Conservation (phyloP, 163 green algal genomes). For the Prototheca wickerhamii region DNA sequence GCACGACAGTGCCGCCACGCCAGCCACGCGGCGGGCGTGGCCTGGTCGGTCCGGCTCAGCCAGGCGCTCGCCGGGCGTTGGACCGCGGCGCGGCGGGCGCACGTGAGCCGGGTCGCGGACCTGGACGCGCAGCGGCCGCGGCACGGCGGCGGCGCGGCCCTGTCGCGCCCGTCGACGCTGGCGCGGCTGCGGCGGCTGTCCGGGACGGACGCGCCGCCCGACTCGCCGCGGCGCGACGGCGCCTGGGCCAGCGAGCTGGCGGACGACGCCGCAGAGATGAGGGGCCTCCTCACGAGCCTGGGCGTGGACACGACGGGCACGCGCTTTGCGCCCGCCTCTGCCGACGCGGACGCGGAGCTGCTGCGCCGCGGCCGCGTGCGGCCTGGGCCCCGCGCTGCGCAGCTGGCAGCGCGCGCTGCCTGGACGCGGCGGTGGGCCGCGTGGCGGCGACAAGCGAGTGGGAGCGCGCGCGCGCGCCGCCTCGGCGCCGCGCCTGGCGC, state of each 20-base stretch:
- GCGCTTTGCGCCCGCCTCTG: slow-evolving; percentile 15
- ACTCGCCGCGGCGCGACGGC: background rate
- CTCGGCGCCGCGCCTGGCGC: slow-evolving; percentile 6
- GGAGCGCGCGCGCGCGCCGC: slow-evolving; percentile 15
- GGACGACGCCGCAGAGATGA: slow-evolving; percentile 36
- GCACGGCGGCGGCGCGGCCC: too few species aligned
- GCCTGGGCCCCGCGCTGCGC: slow-evolving; percentile 27
- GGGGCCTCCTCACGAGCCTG: slow-evolving; percentile 29
- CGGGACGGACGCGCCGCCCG: background rate
- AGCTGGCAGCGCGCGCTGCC: slow-evolving; percentile 17
- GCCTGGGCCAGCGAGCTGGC: slow-evolving; percentile 18
- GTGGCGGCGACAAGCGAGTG: slow-evolving; percentile 29
- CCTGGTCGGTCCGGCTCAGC: too few species aligned
- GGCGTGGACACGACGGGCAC: slow-evolving; percentile 13
- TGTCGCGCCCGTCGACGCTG: too few species aligned
- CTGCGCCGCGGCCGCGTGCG: slow-evolving; percentile 26
- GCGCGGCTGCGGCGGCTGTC: background rate
- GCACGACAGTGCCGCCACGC: too few species aligned
- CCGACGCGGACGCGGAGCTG: slow-evolving; percentile 27
- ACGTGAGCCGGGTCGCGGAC: background rate
- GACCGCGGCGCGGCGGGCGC: too few species aligned
- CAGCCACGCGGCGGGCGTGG: too few species aligned
- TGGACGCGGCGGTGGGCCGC: slow-evolving; percentile 27
- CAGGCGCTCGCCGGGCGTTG: too few species aligned
- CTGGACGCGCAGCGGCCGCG: too few species aligned